Evolutionary conservation across 2,329 filamentous ascomycete species (phyloP), one percentile per base, ranked within the genome.

Genomic region (Cladosporium halotolerans): DNA sequence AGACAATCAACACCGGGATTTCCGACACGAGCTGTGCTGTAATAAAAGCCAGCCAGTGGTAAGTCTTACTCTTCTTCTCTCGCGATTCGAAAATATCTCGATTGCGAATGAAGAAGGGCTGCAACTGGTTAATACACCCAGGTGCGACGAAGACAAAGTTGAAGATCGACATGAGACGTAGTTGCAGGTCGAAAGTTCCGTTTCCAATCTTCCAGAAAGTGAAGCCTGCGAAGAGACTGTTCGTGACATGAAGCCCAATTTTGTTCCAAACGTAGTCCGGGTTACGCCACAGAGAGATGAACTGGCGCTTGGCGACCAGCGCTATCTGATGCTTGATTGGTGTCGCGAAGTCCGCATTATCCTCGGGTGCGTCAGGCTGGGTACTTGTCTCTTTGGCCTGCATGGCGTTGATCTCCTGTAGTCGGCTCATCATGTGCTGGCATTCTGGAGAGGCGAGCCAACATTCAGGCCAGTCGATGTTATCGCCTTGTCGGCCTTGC

Each of bases 31-130:
- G 79, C 61, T 88, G 86, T 61, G 83, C 79, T 1, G 85, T 72
- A 66, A 88, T 79, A 68, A 90, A 89, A 0, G 79, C 82, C 56
- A 80, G 76, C 86, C 86, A 90, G 1, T 83, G 86, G 71, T 90
- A 90, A 0, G 83, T 78, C 63, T 88, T 88, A 65, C 78, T 81
- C 1, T 84, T 79, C 33, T 79, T 75, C 63, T 83, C 80, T 49
- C 80, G 78, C 4, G 74, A 76, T 65, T 83, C 80, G 66, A 81
- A 83, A 7, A 83, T 71, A 8, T 78, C 74, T 28, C 80, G 75
- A 60, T 81, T 78, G 5, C 78, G 79, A 48, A 79, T 71, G 64
- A 83, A 83, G 36, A 79, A 71, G 2, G 80, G 80, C 66, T 82
- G 79, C 45, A 82, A 79, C 60, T 81, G 79, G 51, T 79, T 75